Evolutionary conservation across 2,329 filamentous ascomycete genomes (phyloP).

Genomic region (Ascocoryne sarcoides): DNA sequence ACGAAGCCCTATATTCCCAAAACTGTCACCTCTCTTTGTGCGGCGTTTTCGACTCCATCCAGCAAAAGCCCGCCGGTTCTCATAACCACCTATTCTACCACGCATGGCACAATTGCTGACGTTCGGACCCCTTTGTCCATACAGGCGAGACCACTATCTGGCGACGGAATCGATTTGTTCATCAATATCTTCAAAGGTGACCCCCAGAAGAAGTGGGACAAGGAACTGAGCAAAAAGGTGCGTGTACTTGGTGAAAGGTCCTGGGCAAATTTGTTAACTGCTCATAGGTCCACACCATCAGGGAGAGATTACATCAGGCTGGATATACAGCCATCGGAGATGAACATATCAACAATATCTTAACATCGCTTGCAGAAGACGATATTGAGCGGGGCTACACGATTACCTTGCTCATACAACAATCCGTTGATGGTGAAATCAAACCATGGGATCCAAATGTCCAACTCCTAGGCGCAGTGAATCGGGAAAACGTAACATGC

Average conservation of each 20-base stretch:
- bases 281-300: slow-evolving; percentile 41
- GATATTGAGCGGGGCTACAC: slow-evolving; percentile 68
- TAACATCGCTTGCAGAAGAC: slow-evolving; percentile 53
- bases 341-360: slow-evolving; percentile 53
- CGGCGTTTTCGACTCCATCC: slow-evolving; percentile 15
- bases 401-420: slow-evolving; percentile 68
- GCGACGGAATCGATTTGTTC: slow-evolving; percentile 52
- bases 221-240: slow-evolving; percentile 41
- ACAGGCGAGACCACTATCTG: slow-evolving; percentile 43
- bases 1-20: slow-evolving; percentile 11
- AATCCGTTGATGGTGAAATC: slow-evolving; percentile 73
- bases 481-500: slow-evolving; percentile 82
- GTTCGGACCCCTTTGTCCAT: slow-evolving; percentile 11
- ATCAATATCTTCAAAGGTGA: slow-evolving; percentile 57
- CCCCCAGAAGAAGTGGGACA: slow-evolving; percentile 44
- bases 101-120: slow-evolving; percentile 21
- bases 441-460: slow-evolving; percentile 63
- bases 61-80: slow-evolving; percentile 16
- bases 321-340: slow-evolving; percentile 49
- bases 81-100: slow-evolving; percentile 11
- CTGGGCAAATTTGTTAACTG: slow-evolving; percentile 1
- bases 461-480: slow-evolving; percentile 75
- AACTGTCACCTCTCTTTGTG: slow-evolving; percentile 15
- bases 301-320: slow-evolving; percentile 40
- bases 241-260: not conserved